Evolutionary conservation across 2,329 filamentous ascomycete species (phyloP), one percentile per base, ranked within the genome.

Genomic region (Xylariaceae sp.): DNA sequence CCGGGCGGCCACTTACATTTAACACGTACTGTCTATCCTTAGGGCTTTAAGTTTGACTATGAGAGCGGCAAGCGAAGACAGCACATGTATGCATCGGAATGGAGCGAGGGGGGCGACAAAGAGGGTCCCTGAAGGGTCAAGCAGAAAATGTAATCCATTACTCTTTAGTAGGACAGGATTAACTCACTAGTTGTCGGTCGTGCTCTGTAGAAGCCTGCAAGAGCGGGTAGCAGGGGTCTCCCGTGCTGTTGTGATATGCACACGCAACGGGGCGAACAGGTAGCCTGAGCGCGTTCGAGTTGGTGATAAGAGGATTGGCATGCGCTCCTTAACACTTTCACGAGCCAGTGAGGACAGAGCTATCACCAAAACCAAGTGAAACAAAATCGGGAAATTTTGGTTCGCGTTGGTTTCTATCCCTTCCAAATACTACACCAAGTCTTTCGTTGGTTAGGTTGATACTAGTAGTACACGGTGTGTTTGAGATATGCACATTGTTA

Each of bases 161-260:
- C 30, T 44, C 37, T 26, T n/a, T n/a, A n/a, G 42, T 41, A 46
- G 42, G 43, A 44, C 45, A 35, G 30, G 23, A 46, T 44, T 51
- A 39, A 53, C 53, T 46, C 50, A 52, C 37, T 41, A 48, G 37
- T 48, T 47, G 49, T 48, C 42, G 42, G 57, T 52, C 56, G 49
- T 46, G 56, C 57, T 55, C 56, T 58, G 56, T 60, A 53, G 45
- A 46, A 55, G 55, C 53, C 69, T 74, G 73, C 73, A 76, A 68
- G 71, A 70, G 70, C 72, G 72, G 73, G 71, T 75, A 76, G 67
- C 69, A 71, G 65, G 70, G 68, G 52, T 64, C 64, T 65, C 67
- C 66, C 67, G 63, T 59, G 60, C 59, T 64, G 61, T 62, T 56
- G 64, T 67, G 61, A 60, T 62, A 66, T 67, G 64, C 64, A 66